These are phyloP conservation scores for Geotrichum restrictum DNA, from an alignment of 1,139 yeast genomes.

Conservation along the genomic window DNA sequence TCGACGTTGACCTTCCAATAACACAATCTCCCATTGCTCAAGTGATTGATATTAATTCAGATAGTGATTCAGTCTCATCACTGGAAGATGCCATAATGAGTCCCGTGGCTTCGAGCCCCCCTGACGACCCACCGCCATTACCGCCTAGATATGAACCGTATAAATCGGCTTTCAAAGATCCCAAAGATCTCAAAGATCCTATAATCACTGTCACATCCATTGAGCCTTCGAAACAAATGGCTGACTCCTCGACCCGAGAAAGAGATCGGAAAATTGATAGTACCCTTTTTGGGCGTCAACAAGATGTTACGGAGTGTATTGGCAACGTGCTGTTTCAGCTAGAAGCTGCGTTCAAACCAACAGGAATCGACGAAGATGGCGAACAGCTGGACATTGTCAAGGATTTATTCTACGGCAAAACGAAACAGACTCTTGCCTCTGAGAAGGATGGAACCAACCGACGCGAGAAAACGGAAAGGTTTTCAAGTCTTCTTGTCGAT, in stretches of 20 bases:
- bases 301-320: constrained; percentile 95
- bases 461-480: constrained; percentile 70
- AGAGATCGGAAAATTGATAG: constrained; percentile 26
- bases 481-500: constrained; percentile 74
- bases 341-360: constrained; percentile 79
- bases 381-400: constrained; percentile 82
- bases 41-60: neutral
- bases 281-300: constrained; percentile 70
- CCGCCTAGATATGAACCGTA: no score
- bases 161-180: neutral
- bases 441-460: constrained; percentile 36
- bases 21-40: neutral
- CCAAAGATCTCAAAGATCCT: constrained; percentile 21
- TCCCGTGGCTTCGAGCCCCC: no score
- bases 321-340: constrained; percentile 90
- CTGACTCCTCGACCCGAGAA: constrained; percentile 3
- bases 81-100: no score
- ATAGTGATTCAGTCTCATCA: neutral
- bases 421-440: constrained; percentile 50
- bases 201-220: neutral
- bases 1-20: neutral
- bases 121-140: no score
- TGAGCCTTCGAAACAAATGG: neutral
- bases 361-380: constrained; percentile 58
- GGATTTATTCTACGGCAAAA: constrained; percentile 71